Conservation (phyloP, 2,329 filamentous ascomycete species). For the Plectosphaerella cucumerina region DNA sequence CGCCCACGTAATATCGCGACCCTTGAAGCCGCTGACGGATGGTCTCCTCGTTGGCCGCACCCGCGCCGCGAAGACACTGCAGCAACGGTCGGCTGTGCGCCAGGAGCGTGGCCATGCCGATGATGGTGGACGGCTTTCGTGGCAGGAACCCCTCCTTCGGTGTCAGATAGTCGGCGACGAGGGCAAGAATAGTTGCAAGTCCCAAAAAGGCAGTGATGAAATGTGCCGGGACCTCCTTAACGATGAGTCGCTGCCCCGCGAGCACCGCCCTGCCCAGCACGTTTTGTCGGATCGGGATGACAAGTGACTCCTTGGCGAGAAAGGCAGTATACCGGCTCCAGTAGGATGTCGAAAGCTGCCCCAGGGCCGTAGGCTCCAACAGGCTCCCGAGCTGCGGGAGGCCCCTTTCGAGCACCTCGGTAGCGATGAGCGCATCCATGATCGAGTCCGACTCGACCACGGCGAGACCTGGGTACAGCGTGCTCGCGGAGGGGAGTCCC, state of each 20-base stretch:
- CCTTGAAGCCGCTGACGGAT: constrained; percentile 21
- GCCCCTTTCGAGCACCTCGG: constrained; percentile 16
- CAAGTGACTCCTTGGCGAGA: constrained; percentile 24
- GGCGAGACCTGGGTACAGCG: constrained; percentile 16
- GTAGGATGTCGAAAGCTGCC: constrained; percentile 21
- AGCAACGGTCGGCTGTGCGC: constrained; percentile 29
- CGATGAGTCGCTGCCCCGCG: constrained; percentile 24
- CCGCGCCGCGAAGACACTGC: constrained; percentile 27
- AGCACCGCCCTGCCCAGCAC: constrained; percentile 18
- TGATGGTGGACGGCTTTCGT: constrained; percentile 26
- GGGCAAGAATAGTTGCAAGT: constrained; percentile 17
- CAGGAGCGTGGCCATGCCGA: constrained; percentile 29
- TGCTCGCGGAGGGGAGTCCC: constrained; percentile 6
- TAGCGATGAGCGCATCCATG: constrained; percentile 26
- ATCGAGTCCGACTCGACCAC: constrained; percentile 25
- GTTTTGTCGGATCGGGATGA: constrained; percentile 14
- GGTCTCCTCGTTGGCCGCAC: constrained; percentile 22
- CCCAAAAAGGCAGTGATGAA: constrained; percentile 22
- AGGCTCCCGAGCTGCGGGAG: constrained; percentile 17
- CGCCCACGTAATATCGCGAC: constrained; percentile 25
- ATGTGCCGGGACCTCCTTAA: constrained; percentile 23
- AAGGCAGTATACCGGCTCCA: constrained; percentile 29
- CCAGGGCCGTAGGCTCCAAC: constrained; percentile 17
- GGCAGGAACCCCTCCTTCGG: constrained; percentile 30
- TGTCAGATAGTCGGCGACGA: constrained; percentile 15